Conservation (phyloP, 768 basidiomycete genomes). For the Collybia sp. region DNA sequence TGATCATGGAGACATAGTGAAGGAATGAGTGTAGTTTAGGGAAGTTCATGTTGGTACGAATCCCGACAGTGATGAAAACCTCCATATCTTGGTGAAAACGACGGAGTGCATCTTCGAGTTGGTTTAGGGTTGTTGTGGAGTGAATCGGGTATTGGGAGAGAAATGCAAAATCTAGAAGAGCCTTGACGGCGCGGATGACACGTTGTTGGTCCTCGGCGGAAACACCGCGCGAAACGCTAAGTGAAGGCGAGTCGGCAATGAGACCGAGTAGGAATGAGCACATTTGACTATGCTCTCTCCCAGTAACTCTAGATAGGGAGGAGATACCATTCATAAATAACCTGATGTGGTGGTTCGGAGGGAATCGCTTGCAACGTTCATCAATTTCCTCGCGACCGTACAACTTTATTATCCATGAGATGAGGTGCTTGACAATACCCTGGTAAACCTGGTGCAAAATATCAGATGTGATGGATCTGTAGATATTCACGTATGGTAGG, state of each 20-base stretch:
- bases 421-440: constrained; percentile 33
- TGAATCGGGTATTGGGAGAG: constrained; percentile 12
- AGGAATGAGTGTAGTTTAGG: constrained; percentile 2
- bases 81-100: constrained; percentile 19
- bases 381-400: constrained; percentile 22
- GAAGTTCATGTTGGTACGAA: not conserved
- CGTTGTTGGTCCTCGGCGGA: not conserved
- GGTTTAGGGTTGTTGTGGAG: constrained; percentile 6
- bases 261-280: not conserved
- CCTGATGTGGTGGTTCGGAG: constrained; percentile 15
- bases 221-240: not conserved
- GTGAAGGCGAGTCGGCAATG: not conserved
- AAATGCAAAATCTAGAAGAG: constrained; percentile 19
- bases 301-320: constrained; percentile 10
- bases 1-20: constrained; percentile 1
- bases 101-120: constrained; percentile 10
- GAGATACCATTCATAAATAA: constrained; percentile 31
- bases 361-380: constrained; percentile 18
- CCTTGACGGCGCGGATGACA: constrained; percentile 7
- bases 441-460: constrained; percentile 38
- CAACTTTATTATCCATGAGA: constrained; percentile 20
- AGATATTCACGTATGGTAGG: constrained; percentile 28
- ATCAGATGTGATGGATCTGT: constrained; percentile 28
- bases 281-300: not conserved
- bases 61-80: constrained; percentile 14